Evolutionary conservation across 1,284 basidiomycete species (phyloP).

Genomic region (Phaffia rhodozyma): DNA sequence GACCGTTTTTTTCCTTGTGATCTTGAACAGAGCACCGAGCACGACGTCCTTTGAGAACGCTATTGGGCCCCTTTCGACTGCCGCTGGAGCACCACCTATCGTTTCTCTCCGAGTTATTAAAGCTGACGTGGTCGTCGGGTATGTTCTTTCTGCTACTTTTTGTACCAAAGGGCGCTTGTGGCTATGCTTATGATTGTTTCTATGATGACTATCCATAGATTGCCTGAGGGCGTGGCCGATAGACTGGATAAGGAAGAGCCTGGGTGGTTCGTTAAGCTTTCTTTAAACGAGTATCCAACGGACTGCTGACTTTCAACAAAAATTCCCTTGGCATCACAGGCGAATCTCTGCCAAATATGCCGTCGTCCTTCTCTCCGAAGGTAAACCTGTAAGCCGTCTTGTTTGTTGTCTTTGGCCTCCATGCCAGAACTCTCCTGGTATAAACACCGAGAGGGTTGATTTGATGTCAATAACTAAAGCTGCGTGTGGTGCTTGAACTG

Average conservation of each 20-base stretch:
- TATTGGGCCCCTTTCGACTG: conserved; percentile 84
- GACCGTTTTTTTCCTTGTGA: no score
- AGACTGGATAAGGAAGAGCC: conserved; percentile 74
- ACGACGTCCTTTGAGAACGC: conserved; percentile 82
- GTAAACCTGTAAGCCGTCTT: conserved; percentile 46
- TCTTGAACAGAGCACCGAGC: conserved; percentile 48
- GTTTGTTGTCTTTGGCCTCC: no score
- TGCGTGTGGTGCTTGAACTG: no score
- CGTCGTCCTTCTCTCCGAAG: conserved; percentile 70
- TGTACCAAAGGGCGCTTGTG: neutral
- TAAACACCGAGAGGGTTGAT: no score
- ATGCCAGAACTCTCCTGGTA: no score
- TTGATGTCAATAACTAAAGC: no score
- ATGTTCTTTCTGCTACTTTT: conserved; percentile 22
- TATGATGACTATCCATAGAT: conserved; percentile 45
- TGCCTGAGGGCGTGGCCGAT: conserved; percentile 54
- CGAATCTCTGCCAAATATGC: conserved; percentile 41
- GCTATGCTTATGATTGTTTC: conserved; percentile 21
- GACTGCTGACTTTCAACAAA: conserved; percentile 1
- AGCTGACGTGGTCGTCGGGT: conserved; percentile 50
- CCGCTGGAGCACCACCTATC: conserved; percentile 77
- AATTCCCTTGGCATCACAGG: conserved; percentile 15
- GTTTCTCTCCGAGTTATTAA: conserved; percentile 78
- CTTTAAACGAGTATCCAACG: neutral
- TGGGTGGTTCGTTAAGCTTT: conserved; percentile 49